Evolutionary conservation across 164 flowering plant genomes (phyloP), one percentile per base, ranked within the genome.

Genomic region (Dillenia suffruticosa): DNA sequence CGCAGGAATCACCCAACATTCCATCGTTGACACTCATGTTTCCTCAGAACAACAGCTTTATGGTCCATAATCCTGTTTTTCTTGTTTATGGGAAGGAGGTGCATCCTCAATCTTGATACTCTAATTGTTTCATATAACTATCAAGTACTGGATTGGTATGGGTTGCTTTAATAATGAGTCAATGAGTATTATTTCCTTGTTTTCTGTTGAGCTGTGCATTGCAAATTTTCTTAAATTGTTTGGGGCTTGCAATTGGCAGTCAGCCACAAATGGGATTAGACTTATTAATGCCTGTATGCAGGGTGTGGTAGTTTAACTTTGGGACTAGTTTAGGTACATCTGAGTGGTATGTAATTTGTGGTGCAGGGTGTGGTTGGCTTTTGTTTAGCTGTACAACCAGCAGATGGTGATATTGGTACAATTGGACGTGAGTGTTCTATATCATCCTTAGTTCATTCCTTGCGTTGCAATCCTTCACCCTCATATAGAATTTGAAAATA

Each of bases 311-410:
- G 40, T 32, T 32, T 32, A 32, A 32, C 6, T 4, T 5, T 32
- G 40, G 40, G 40, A 32, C 7, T 0, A 32, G 40, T 32, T 32
- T 32, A 32, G 40, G 6, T 32, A 32, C 5, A 32, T 32, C 40
- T 4, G 44, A 9, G 24, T 58, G 16, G n/a, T 57, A 45, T 62
- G 55, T 6, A 10, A 24, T 61, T 59, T 56, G 15, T 59, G 66
- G 15, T 85, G 71, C 86, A 90, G 97, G 92, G 76, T 51, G 70
- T 77, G 10, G 62, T 58, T 59, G 96, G 85, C 65, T 88, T 85
- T 71, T 93, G 98, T 79, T 78, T 93, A 69, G 95, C 97, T 12
- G 50, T 93, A 61, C 88, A 81, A 65, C 77, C 92, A 13, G 14
- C 73, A 44, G 83, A 72, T 57, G 85, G 53, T 57, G 80, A 78